phyloP scores from a whole-genome alignment of 2,329 filamentous ascomycete genomes.

The Calonectria multiphialidica region DNA sequence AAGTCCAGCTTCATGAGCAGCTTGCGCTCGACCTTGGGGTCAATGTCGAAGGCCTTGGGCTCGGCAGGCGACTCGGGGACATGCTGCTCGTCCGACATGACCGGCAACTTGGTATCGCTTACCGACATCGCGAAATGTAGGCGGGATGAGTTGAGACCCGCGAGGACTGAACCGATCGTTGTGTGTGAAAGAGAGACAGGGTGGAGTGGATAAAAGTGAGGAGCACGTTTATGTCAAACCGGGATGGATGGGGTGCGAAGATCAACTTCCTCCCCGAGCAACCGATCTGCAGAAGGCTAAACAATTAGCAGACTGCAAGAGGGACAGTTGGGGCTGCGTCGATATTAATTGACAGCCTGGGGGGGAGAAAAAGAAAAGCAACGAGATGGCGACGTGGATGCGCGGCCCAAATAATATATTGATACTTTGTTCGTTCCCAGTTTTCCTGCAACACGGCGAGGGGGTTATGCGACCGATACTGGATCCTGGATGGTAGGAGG shows the following conservation, averaged over 20 bases:
- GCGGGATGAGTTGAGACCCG: not conserved
- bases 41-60: constrained; percentile 37
- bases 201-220: not conserved
- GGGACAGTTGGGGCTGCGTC: not conserved
- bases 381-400: not conserved
- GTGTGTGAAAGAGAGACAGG: not conserved
- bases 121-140: constrained; percentile 29
- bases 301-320: not conserved
- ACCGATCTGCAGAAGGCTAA: constrained; percentile 7
- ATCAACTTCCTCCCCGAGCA: constrained; percentile 14
- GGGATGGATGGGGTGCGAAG: constrained; percentile 3
- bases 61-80: constrained; percentile 17
- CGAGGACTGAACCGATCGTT: constrained; percentile 2
- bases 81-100: constrained; percentile 27
- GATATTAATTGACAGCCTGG: constrained; percentile 16
- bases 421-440: constrained; percentile 16
- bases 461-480: not conserved
- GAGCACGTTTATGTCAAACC: constrained; percentile 4
- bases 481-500: not conserved
- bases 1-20: constrained; percentile 57
- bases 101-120: constrained; percentile 29
- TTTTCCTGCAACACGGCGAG: constrained; percentile 16
- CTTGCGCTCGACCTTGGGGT: constrained; percentile 48
- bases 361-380: not conserved
- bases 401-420: constrained; percentile 15